Evolutionary conservation across 2,329 filamentous ascomycete species (phyloP).

Genomic region (Penicillium occitanis): DNA sequence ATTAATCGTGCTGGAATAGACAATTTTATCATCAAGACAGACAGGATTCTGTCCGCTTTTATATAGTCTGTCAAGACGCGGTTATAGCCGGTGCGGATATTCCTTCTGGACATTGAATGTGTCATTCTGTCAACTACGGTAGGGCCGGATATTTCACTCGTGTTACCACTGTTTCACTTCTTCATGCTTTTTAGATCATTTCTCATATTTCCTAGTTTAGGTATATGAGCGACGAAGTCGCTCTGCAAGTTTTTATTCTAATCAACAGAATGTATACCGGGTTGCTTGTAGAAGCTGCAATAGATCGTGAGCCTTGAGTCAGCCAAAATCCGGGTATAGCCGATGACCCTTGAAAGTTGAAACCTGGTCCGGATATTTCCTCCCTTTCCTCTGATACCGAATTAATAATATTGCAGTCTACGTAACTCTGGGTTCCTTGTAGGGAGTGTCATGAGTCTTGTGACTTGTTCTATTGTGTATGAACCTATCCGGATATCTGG

Average conservation of each 20-base stretch:
- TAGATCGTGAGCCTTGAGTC: neutral
- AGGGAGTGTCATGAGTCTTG: neutral
- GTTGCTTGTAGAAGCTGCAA: neutral
- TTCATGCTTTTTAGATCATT: neutral
- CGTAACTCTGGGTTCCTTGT: too few species aligned
- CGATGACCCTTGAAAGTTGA: neutral
- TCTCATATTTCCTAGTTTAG: too few species aligned
- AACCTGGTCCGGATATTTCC: neutral
- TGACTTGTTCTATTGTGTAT: neutral
- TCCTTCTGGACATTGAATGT: neutral
- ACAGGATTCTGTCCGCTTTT: neutral
- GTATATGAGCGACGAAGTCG: neutral
- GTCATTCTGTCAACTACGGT: neutral
- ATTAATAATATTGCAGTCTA: neutral
- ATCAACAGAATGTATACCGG: neutral
- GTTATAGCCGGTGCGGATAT: slow-evolving; percentile 2
- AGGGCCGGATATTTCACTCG: neutral
- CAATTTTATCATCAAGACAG: neutral
- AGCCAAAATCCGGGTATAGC: slow-evolving; percentile 1
- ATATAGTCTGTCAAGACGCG: neutral
- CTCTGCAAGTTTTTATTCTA: neutral
- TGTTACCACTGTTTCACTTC: neutral
- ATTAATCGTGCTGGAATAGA: too few species aligned
- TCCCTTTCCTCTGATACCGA: neutral
- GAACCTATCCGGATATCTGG: neutral